Base-by-base conservation (phyloP, 257 asterid genomes). In the Solanum etuberosum region DNA sequence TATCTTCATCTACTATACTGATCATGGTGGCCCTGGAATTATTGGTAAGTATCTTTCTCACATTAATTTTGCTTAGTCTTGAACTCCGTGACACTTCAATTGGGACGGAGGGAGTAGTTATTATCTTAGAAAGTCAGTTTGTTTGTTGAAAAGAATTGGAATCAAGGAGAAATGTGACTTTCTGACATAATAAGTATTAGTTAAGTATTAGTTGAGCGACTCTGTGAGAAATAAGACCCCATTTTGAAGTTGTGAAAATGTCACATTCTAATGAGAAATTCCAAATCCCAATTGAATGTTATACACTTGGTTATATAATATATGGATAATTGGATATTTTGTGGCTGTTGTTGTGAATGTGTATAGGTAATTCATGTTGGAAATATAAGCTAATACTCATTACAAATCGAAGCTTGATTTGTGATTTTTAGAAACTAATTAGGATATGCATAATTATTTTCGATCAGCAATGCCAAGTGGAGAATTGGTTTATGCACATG, bases 401-500 rank as follows among this genome's bases (percentile, higher is more conserved):
- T 29, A 16, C 34, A 32, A 63, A 63, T 25, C 1, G 27, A 57
- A 57, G 1, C 65, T 57, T 57, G 65, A 57, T 40, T 57, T 20
- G 6, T 57, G 20, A 21, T 40, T 1, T 1, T 16, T 70, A 5
- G 27, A 4, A 71, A 71, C 46, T 71, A 27, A 34, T 32, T 9
- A 34, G 46, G 23, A 16, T 15, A 31, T 29, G 77, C 77, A 31
- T 31, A 70, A 31, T 31, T 70, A 12, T 4, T 70, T 31, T 71
- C 16, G 4, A 34, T 72, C 46, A 97, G 99, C 96, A 88, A 97
- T 94, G 96, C 98, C 99, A 34, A 68, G 91, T 13, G 87, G 94
- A 71, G 95, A 95, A 84, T 89, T 91, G 76, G 89, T 97, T 82
- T 97, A 93, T 87, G 99, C 98, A 0, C 37, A 95, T 65, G 98